Percentiles rank a stretch among this genome's conserved stretches.
Conservation (phyloP, 257 asterid genomes). For the Coffea eugenioides region DNA sequence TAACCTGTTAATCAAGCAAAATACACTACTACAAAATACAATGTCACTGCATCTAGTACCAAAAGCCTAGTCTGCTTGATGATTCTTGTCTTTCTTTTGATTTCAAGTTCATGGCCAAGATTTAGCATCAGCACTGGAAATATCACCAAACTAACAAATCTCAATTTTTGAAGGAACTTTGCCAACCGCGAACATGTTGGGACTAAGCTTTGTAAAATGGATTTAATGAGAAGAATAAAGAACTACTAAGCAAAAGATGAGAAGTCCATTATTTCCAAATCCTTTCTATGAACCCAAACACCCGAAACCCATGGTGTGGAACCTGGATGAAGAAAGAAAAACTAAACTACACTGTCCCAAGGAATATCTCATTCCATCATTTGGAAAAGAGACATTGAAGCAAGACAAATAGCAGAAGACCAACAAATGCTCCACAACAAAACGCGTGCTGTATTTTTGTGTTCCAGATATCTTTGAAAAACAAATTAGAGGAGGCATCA, state of each 20-base stretch:
- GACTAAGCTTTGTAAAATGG: no score
- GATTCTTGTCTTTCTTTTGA: background rate
- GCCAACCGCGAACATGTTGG: background rate
- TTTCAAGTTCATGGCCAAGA: background rate
- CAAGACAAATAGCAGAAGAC: background rate
- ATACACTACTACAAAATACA: background rate
- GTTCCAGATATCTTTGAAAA: no score
- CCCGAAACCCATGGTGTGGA: background rate
- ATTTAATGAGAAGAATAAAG: background rate
- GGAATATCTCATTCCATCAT: background rate
- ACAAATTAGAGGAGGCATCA: background rate
- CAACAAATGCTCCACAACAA: no score
- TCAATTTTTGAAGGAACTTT: background rate
- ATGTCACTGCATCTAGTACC: background rate
- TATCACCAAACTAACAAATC: background rate
- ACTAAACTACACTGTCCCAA: background rate
- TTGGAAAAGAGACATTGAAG: background rate
- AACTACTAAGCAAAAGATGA: background rate
- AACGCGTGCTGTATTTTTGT: no score
- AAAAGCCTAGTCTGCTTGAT: background rate
- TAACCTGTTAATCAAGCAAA: background rate
- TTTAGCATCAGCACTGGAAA: background rate
- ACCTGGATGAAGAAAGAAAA: background rate
- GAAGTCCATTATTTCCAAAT: background rate
- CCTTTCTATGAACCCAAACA: background rate